A percentile compares a stretch with the other conserved stretches of the same genome.
These are phyloP conservation scores for Candida dubliniensis DNA, from an alignment of 1,139 yeast species.

Conservation along the genomic window DNA sequence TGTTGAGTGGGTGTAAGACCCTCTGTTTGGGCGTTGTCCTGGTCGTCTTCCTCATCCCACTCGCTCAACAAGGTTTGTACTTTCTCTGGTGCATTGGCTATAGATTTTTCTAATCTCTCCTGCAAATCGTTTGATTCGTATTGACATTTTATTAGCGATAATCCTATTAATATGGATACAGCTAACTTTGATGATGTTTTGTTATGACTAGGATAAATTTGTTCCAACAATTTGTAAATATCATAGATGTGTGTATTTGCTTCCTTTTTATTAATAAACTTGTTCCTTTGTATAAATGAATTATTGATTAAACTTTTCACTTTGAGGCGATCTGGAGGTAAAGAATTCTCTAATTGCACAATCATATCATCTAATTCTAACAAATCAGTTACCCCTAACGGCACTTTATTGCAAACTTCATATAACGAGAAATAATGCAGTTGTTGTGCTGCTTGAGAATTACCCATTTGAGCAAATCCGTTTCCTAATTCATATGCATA, in stretches of 20 bases:
- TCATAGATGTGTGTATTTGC: conserved; percentile 12
- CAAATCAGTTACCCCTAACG: conserved; percentile 29
- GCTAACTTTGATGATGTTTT: conserved; percentile 4
- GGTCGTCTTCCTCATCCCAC: conserved; percentile 26
- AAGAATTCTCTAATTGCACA: conserved; percentile 43
- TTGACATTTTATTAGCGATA: conserved; percentile 27
- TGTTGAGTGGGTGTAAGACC: conserved; percentile 1
- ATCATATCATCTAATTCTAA: conserved; percentile 53
- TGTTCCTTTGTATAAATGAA: conserved; percentile 10
- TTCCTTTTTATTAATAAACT: background rate
- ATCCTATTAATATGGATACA: conserved; percentile 20
- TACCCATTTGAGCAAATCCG: conserved; percentile 5
- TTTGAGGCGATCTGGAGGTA: conserved; percentile 26
- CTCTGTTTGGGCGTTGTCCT: background rate
- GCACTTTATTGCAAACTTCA: conserved; percentile 25
- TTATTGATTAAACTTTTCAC: conserved; percentile 14
- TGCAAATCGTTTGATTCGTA: conserved; percentile 13
- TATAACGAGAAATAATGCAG: conserved; percentile 20
- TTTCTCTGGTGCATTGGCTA: conserved; percentile 18
- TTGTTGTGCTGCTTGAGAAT: background rate
- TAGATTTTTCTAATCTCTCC: conserved; percentile 12
- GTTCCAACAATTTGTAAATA: conserved; percentile 7
- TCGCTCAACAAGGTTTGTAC: conserved; percentile 24
- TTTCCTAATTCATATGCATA: conserved; percentile 12
- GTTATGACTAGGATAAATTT: conserved; percentile 1